phyloP scores from a whole-genome alignment of 2,329 filamentous ascomycete species.

The Capronia epimyces region DNA sequence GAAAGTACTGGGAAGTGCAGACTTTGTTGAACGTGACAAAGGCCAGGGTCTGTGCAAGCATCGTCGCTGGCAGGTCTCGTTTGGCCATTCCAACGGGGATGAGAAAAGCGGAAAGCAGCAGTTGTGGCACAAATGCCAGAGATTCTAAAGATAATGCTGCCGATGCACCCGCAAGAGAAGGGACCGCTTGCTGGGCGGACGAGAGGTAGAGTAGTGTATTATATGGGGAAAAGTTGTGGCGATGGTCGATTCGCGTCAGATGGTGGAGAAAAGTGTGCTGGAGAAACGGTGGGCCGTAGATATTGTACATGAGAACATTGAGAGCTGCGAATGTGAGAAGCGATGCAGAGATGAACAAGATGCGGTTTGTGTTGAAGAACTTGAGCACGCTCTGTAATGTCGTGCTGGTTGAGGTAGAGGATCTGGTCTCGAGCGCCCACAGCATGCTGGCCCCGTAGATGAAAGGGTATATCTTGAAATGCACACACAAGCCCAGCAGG shows the following conservation, averaged over 20 bases:
- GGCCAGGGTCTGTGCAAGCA: constrained; percentile 87
- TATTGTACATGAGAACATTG: constrained; percentile 71
- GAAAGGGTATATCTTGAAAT: constrained; percentile 99
- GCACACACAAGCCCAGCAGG: constrained; percentile 75
- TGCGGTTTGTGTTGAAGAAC: constrained; percentile 38
- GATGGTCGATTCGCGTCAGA: constrained; percentile 85
- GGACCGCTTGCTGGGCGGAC: constrained; percentile 54
- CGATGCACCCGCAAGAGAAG: constrained; percentile 24
- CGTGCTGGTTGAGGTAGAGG: constrained; percentile 9
- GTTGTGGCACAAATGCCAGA: constrained; percentile 81
- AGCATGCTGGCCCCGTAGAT: constrained; percentile 68
- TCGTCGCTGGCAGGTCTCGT: constrained; percentile 63
- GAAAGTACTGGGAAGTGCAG: constrained; percentile 98
- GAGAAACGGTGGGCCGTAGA: constrained; percentile 75
- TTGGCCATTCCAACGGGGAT: constrained; percentile 54
- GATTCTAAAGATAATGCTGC: constrained; percentile 59
- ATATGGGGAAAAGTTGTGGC: constrained; percentile 97
- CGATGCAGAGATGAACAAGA: constrained; percentile 51
- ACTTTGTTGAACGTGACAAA: constrained; percentile 99
- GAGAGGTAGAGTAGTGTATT: constrained; percentile 84
- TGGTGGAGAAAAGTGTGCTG: constrained; percentile 92
- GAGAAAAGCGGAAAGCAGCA: constrained; percentile 69
- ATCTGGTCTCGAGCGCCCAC: constrained; percentile 36
- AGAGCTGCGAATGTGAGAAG: constrained; percentile 66
- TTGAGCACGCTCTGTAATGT: constrained; percentile 25